Evolutionary conservation across 208 protist genomes (phyloP).

Genomic region (Trichomonas gallinae): DNA sequence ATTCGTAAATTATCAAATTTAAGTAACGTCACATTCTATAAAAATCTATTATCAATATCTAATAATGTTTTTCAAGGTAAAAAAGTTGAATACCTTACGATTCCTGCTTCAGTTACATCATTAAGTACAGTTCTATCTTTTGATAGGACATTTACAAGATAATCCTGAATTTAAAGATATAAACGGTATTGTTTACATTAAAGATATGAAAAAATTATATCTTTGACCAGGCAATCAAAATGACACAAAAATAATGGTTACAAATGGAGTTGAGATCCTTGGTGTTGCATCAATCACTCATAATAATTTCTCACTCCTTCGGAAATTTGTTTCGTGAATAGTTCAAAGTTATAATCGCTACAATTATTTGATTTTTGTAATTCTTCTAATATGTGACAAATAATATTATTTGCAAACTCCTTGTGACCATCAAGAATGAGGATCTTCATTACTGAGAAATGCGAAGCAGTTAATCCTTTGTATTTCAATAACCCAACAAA

Average conservation of each 20-base stretch:
- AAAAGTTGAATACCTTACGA: neutral
- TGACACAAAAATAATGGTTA: neutral
- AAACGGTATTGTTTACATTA: neutral
- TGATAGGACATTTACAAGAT: neutral
- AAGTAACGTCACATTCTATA: neutral
- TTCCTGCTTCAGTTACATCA: neutral
- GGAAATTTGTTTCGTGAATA: too few relatives aligned
- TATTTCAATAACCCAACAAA: too few relatives aligned
- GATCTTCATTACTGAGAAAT: too few relatives aligned
- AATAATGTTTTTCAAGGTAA: neutral
- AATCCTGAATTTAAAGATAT: neutral
- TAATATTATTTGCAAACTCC: too few relatives aligned
- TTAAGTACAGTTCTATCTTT: neutral
- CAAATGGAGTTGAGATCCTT: neutral
- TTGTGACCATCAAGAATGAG: too few relatives aligned
- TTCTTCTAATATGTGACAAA: too few relatives aligned
- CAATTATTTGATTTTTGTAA: too few relatives aligned
- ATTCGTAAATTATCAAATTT: too few relatives aligned
- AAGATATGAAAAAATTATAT: neutral
- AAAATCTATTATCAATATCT: neutral
- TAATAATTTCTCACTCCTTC: too few relatives aligned
- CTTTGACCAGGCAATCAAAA: neutral
- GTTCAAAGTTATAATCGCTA: too few relatives aligned
- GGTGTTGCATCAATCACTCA: too few relatives aligned
- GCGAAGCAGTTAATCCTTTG: too few relatives aligned